Base-by-base conservation (phyloP, 768 basidiomycete genomes). In the Psilocybe azurescens region DNA sequence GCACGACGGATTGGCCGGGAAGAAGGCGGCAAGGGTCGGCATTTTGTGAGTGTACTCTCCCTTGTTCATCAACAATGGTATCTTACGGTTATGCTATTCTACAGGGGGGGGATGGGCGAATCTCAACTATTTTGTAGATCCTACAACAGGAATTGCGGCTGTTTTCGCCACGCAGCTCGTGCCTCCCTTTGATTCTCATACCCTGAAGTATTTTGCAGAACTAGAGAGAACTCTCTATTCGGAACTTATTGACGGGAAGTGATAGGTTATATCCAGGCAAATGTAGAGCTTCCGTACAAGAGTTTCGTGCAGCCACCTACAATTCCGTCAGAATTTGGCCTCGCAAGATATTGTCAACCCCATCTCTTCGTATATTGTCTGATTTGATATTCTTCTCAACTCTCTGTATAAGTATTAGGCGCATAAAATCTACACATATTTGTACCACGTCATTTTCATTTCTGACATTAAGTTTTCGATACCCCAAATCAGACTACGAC, bases 61-160 rank as follows among this genome's bases (percentile, higher is more conserved):
- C 5, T 53, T 38, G 30, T 24, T 24, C 24, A 24, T 2, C 20
- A 20, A 20, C 14, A 32, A 5, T 33, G 2, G 3, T 52, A 14
- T 32, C 16, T 52, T 32, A 5, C 14, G 1, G 28, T 20, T 30
- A 52, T 13, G 36, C n/a, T 18, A 4, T 10, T 9, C 7, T 36
- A 11, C 52, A 75, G 75, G 75, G 75, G 62, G 32, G 16, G 76
- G 76, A 13, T 76, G 69, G 68, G 71, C 74, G 33, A 70, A 70
- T 20, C 74, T 74, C 1, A 67, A 63, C 28, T 67, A 70, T 59
- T 70, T 75, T 50, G 65, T 77, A 29, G 77, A 78, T 61, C 75
- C 74, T 14, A 69, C 61, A 0, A 73, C 69, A 7, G 76, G 76
- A 1, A 68, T 78, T 13, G 75, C 74, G 0, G 67, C 14, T 29